These are phyloP conservation scores for Monosporozyma siamensis DNA, from an alignment of 805 yeast genomes.

Conservation along the genomic window DNA sequence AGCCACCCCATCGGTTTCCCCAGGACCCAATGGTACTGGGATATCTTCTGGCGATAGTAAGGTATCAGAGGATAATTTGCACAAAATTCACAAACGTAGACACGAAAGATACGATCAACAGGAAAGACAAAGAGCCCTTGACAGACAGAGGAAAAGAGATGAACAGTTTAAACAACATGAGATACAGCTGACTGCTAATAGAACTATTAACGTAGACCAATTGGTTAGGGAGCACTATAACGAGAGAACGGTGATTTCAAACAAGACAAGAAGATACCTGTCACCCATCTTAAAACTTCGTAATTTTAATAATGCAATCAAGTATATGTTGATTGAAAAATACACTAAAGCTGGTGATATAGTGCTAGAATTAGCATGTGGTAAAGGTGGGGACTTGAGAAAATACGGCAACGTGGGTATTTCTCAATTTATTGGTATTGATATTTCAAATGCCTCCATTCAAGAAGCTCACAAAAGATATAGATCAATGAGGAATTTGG, in stretches of 20 bases:
- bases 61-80: background rate
- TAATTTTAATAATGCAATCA: slow-evolving; percentile 85
- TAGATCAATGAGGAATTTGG: slow-evolving; percentile 42
- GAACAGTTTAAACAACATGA: slow-evolving; percentile 30
- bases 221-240: slow-evolving; percentile 81
- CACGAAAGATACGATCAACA: slow-evolving; percentile 27
- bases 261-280: slow-evolving; percentile 49
- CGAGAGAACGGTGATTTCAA: slow-evolving; percentile 64
- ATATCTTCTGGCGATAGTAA: background rate
- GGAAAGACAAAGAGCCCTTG: slow-evolving; percentile 15
- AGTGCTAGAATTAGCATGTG: slow-evolving; percentile 87
- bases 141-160: slow-evolving; percentile 25
- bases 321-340: slow-evolving; percentile 72
- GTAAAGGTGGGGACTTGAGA: slow-evolving; percentile 94
- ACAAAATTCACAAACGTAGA: slow-evolving; percentile 15
- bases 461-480: slow-evolving; percentile 76
- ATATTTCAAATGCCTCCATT: slow-evolving; percentile 82
- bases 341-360: slow-evolving; percentile 45
- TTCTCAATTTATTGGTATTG: slow-evolving; percentile 79
- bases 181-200: slow-evolving; percentile 30
- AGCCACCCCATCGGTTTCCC: background rate
- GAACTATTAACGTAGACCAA: slow-evolving; percentile 42
- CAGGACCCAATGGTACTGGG: background rate
- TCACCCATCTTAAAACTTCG: slow-evolving; percentile 83
- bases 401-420: slow-evolving; percentile 75